Conservation (phyloP, 2,329 filamentous ascomycete species). For the Cercospora beticola region DNA sequence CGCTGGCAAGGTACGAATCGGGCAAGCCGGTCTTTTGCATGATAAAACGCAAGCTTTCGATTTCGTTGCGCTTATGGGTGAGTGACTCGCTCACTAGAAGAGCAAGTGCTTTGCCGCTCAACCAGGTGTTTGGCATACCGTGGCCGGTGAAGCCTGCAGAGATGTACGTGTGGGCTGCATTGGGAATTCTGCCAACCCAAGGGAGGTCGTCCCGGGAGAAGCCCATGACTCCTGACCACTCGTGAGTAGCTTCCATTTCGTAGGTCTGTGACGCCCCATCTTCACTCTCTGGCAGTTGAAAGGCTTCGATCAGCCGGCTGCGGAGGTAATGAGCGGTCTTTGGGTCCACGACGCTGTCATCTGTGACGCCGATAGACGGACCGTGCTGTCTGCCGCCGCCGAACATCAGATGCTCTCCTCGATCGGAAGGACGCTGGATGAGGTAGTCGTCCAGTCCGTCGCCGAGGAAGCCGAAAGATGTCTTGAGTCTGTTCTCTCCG, state of each 20-base stretch:
- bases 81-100: constrained; percentile 54
- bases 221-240: constrained; percentile 81
- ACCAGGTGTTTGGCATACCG: constrained; percentile 72
- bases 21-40: constrained; percentile 30
- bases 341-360: constrained; percentile 59
- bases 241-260: constrained; percentile 49
- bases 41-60: constrained; percentile 20
- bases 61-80: constrained; percentile 11
- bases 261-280: constrained; percentile 30
- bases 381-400: constrained; percentile 67
- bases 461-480: constrained; percentile 67
- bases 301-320: constrained; percentile 40
- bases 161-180: constrained; percentile 37
- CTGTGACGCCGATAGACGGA: constrained; percentile 57
- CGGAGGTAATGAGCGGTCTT: constrained; percentile 59
- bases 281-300: constrained; percentile 39
- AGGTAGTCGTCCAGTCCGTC: constrained; percentile 68
- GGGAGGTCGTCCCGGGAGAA: constrained; percentile 67
- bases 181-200: constrained; percentile 69
- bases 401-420: constrained; percentile 62
- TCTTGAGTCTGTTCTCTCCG: constrained; percentile 46
- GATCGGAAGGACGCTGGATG: constrained; percentile 61
- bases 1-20: constrained; percentile 30
- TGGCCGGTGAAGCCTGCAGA: constrained; percentile 55
- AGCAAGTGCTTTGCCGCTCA: constrained; percentile 64